Base-by-base conservation (phyloP, 768 basidiomycete species). In the Tricholomella constricta region DNA sequence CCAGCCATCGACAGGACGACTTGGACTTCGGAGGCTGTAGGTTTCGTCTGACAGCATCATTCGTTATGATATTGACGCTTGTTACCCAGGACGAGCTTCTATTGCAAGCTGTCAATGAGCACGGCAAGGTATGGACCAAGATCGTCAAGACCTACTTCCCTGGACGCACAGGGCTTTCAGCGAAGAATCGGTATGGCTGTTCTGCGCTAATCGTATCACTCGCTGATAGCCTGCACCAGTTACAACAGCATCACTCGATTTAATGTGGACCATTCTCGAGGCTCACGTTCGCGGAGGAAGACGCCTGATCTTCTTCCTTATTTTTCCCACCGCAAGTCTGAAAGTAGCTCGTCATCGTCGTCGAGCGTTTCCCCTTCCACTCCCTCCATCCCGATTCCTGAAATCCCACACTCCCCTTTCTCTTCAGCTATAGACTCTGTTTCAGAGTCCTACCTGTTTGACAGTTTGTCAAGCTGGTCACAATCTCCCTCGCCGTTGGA, bases 121-220 rank as follows among this genome's bases (percentile, higher is more conserved):
- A 82, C 52, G 82, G 82, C 17, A 82, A 80, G 62, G 78, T 80
- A 5, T 84, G 82, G 82, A 81, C 82, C 0, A 82, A 82, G 61
- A 84, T 84, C 40, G 82, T 82, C 29, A 80, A 81, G 60, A 80
- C 77, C 6, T 82, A 82, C 59, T 82, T 84, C 65, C 82, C 82
- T 42, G 81, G 82, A 4, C 72, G 82, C 34, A 84, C 82, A 15
- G 82, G 81, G 12, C 69, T 84, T 14, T 79, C 81, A 2, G 81
- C 81, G 14, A 84, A 83, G 72, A 84, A 84, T 64, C 73, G 81
- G 80, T 81, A 61, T 50, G 70, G 59, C 9, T 11, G 17, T 25
- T 43, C 23, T 20, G 14, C 23, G 14, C 29, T n/a, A n/a, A n/a
- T 48, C 12, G 2, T 45, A 20, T 44, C 6, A 31, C 14, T 19